Percentiles rank a stretch among this genome's conserved stretches.
Conservation (phyloP, 345 rosid genomes). For the Lenwebbia sp. region DNA sequence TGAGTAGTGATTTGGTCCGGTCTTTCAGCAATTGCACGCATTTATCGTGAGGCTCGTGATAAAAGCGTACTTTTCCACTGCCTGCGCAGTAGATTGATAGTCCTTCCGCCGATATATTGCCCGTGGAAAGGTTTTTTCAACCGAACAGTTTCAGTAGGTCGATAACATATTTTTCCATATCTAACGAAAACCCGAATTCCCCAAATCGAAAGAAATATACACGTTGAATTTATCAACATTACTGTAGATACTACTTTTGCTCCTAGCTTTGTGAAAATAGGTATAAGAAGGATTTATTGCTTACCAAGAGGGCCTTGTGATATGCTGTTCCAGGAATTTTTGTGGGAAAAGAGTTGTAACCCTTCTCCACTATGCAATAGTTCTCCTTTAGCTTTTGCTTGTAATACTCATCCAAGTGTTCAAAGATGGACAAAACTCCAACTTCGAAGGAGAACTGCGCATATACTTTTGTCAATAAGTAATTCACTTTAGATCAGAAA, state of each 20-base stretch:
- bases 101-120: not conserved
- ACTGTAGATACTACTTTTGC: not conserved
- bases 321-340: constrained; percentile 62
- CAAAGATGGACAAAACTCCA: constrained; percentile 65
- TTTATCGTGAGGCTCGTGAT: not conserved
- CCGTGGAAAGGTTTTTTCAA: not conserved
- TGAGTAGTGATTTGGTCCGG: not conserved
- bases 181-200: not conserved
- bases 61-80: not conserved
- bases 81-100: not conserved
- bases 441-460: constrained; percentile 65
- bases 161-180: not conserved
- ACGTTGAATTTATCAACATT: not conserved
- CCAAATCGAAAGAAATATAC: not conserved
- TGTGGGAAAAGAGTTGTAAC: constrained; percentile 77
- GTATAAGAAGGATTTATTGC: not conserved
- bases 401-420: constrained; percentile 39
- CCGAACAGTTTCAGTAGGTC: not conserved
- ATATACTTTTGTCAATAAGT: not conserved
- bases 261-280: not conserved
- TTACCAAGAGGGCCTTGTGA: constrained; percentile 61
- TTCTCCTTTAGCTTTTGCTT: constrained; percentile 44
- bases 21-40: not conserved
- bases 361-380: constrained; percentile 61
- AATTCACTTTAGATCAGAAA: not conserved